Conservation (phyloP, 352 stramenopile genomes). For the Phytopythium boreale region DNA sequence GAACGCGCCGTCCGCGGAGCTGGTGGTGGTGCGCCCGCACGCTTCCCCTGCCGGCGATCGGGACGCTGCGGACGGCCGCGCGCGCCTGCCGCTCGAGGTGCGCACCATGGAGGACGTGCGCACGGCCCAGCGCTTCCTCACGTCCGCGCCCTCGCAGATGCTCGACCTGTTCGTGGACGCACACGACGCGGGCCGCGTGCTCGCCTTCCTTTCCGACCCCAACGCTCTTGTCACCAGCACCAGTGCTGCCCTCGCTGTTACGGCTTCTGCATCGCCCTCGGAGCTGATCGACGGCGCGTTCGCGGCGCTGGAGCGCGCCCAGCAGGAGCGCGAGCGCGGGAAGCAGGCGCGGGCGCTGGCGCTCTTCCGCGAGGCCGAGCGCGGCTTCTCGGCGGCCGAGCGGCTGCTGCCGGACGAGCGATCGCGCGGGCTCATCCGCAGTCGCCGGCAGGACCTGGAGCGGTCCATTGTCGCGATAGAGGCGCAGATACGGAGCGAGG, state of each 20-base stretch:
- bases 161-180: constrained; percentile 44
- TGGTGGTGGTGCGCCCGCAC: constrained; percentile 20
- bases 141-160: constrained; percentile 24
- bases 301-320: constrained; percentile 27
- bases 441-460: constrained; percentile 30
- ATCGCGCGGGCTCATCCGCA: constrained; percentile 28
- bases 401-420: constrained; percentile 34
- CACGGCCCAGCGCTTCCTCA: constrained; percentile 39
- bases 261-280: background rate
- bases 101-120: constrained; percentile 38
- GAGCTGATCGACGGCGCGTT: constrained; percentile 42
- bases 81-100: constrained; percentile 32
- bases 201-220: constrained; percentile 13
- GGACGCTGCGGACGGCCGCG: background rate
- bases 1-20: background rate
- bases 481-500: background rate
- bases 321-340: constrained; percentile 11
- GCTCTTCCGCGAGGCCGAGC: constrained; percentile 33
- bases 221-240: background rate
- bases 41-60: background rate
- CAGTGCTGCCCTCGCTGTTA: background rate
- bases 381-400: constrained; percentile 29
- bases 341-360: constrained; percentile 11
- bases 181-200: constrained; percentile 16
- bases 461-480: constrained; percentile 23